phyloP scores from a whole-genome alignment of 148 eudicot species.

The Agrostemma githago region DNA sequence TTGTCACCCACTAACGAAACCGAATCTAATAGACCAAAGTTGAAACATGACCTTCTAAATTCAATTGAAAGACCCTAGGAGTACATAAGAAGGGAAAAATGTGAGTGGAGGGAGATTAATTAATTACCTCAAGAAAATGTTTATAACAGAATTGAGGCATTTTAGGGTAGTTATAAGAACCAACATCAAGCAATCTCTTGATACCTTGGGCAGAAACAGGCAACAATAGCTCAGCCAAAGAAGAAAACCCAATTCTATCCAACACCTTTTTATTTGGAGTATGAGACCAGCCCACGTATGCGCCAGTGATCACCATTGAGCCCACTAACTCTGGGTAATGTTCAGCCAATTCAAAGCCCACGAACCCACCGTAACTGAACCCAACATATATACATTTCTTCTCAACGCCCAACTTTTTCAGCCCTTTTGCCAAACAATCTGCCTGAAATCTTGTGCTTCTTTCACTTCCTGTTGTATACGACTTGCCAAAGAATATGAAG shows the following conservation, averaged over 20 bases:
- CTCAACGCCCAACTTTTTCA: slow-evolving; percentile 42
- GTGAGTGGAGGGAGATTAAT: too few relatives aligned
- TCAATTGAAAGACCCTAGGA: too few relatives aligned
- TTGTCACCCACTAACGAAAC: too few relatives aligned
- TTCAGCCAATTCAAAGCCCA: slow-evolving; percentile 49
- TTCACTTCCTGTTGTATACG: slow-evolving; percentile 21
- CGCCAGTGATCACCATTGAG: slow-evolving; percentile 39
- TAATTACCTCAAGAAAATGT: slow-evolving; percentile 34
- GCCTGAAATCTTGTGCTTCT: slow-evolving; percentile 42
- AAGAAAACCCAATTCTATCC: slow-evolving; percentile 22
- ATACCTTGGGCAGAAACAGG: slow-evolving; percentile 37
- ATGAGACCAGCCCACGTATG: slow-evolving; percentile 8
- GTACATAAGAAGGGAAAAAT: too few relatives aligned
- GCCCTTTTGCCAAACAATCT: slow-evolving; percentile 40
- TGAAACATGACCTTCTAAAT: too few relatives aligned
- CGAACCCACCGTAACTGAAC: slow-evolving; percentile 58
- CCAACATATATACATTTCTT: slow-evolving; percentile 48
- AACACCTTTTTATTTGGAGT: slow-evolving; percentile 15
- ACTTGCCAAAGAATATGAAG: slow-evolving; percentile 48
- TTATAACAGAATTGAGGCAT: slow-evolving; percentile 30
- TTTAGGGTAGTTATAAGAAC: slow-evolving; percentile 24
- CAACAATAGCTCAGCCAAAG: slow-evolving; percentile 38
- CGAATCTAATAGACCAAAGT: too few relatives aligned
- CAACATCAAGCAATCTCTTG: slow-evolving; percentile 25
- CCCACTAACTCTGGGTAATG: slow-evolving; percentile 42